Evolutionary conservation across 352 stramenopile species (phyloP).

Genomic region (Plasmopara muralis): DNA sequence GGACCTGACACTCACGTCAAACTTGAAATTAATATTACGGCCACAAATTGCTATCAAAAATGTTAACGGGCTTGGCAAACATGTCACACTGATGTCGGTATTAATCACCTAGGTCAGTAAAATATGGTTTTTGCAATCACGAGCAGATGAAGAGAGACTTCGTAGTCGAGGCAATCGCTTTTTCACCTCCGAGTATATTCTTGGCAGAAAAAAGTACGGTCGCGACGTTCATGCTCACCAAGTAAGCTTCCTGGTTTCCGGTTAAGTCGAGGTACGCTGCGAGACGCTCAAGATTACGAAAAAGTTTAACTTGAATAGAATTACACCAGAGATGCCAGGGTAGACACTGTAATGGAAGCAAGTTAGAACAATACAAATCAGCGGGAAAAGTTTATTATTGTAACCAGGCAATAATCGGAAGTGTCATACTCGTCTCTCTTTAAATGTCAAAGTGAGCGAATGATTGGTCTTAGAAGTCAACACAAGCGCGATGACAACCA

Average conservation of each 20-base stretch:
- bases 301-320: background rate
- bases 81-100: background rate
- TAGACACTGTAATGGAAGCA: background rate
- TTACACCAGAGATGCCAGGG: background rate
- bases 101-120: background rate
- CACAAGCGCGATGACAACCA: background rate
- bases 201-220: conserved; percentile 6
- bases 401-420: background rate
- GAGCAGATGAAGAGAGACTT: background rate
- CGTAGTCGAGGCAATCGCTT: conserved; percentile 4
- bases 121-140: background rate
- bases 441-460: background rate
- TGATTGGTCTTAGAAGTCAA: background rate
- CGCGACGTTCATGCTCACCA: conserved; percentile 5
- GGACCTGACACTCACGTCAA: conserved; percentile 5
- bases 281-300: background rate
- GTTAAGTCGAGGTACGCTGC: background rate
- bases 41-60: conserved; percentile 1
- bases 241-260: conserved; percentile 3
- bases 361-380: background rate
- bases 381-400: background rate
- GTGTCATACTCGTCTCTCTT: background rate
- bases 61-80: background rate
- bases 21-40: conserved; percentile 5
- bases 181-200: conserved; percentile 2